Base-by-base conservation (phyloP, 2,329 filamentous ascomycete genomes). In the Cladosporium cucumerinum region DNA sequence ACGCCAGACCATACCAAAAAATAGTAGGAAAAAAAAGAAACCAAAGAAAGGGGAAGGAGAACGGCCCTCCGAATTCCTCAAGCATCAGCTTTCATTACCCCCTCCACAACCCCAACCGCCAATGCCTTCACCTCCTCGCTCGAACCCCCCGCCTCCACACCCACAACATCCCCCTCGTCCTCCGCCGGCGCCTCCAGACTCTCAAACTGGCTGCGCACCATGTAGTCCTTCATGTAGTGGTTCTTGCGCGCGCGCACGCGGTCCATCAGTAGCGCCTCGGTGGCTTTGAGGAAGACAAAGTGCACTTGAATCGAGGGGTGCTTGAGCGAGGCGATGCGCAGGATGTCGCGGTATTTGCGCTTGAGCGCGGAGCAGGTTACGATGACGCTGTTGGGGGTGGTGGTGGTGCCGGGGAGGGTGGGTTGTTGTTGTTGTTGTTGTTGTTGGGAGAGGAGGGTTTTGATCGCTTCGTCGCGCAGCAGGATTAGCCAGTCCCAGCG, bases 291-390 rank as follows among this genome's bases (percentile, higher is more conserved):
- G 79, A 94, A 99, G 71, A 99, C 88, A 76, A 99, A 98, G 79
- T 97, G 94, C 59, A 98, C 79, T 25, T 73, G 74, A 52, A 82
- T 76, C 23, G 78, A 73, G 7, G 78, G 76, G 66, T 81, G 74
- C 66, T 81, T 77, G 69, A 82, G 78, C 7, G 78, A 72, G n/a
- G 81, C 82, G n/a, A 80, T 75, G 18, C 82, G 80, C 64, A 84
- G 79, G 61, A 82, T 80, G 69, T 99, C 95, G 71, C 95, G 89
- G 82, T 99, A 99, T 80, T 96, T 97, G 77, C 91, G 91, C 84
- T 98, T 98, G 62, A 99, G 85, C 1, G 94, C 95, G 14, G 92
- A 97, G 84, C 95, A 99, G 61, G 95, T 97, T 66, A 99, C 86
- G 58, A 99, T 91, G n/a, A 97, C 95, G 57, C 92, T 81, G 30